These are phyloP conservation scores for Calamus simplicifolius DNA, from an alignment of 176 grass and related monocot genomes.

Conservation along the genomic window DNA sequence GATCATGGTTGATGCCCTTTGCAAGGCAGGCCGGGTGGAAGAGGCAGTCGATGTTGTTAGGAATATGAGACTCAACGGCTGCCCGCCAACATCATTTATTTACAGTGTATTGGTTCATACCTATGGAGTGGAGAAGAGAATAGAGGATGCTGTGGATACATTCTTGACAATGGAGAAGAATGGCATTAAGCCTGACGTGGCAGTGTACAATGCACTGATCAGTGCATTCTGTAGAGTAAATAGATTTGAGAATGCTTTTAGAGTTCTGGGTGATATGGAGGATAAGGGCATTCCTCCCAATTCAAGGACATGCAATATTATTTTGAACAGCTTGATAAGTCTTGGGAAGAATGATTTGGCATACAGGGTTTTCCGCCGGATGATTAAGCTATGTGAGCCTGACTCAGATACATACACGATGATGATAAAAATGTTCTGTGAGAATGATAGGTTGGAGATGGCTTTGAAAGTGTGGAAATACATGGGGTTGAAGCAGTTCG, in stretches of 20 bases:
- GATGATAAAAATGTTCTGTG: slow-evolving; percentile 97
- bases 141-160: slow-evolving; percentile 76
- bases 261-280: slow-evolving; percentile 72
- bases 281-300: slow-evolving; percentile 62
- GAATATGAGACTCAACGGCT: slow-evolving; percentile 55
- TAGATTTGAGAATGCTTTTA: slow-evolving; percentile 69
- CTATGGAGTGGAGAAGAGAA: slow-evolving; percentile 68
- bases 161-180: slow-evolving; percentile 84
- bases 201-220: slow-evolving; percentile 79
- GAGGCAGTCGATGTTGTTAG: slow-evolving; percentile 63
- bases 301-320: slow-evolving; percentile 78
- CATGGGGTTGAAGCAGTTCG: slow-evolving; percentile 76
- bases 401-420: slow-evolving; percentile 90
- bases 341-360: slow-evolving; percentile 46
- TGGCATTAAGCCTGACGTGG: slow-evolving; percentile 69
- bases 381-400: slow-evolving; percentile 79
- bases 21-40: slow-evolving; percentile 61
- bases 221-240: slow-evolving; percentile 72
- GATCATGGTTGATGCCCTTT: slow-evolving; percentile 89
- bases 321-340: slow-evolving; percentile 71
- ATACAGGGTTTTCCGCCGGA: slow-evolving; percentile 65
- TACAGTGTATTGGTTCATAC: slow-evolving; percentile 79
- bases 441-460: slow-evolving; percentile 57
- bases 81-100: slow-evolving; percentile 67
- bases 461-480: slow-evolving; percentile 93